Conservation (phyloP, 208 protist genomes). For the Acanthamoeba castellanii region DNA sequence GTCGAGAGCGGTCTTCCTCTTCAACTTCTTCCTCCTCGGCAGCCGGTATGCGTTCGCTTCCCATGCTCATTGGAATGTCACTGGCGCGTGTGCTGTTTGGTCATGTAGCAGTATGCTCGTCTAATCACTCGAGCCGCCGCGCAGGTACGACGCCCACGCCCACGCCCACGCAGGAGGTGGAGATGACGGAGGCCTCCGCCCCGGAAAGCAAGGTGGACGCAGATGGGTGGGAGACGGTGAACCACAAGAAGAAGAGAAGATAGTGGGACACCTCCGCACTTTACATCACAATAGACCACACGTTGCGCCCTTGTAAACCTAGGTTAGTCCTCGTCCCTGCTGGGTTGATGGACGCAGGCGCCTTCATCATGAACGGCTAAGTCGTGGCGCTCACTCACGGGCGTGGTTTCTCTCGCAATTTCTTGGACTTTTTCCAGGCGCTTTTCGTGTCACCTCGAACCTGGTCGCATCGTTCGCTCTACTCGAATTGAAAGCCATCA, state of each 20-base stretch:
- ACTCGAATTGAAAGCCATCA: no score
- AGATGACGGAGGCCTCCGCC: not conserved
- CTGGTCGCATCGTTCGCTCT: no score
- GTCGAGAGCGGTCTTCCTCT: not conserved
- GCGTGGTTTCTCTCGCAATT: no score
- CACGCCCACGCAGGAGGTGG: slow-evolving; percentile 2
- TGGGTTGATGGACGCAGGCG: no score
- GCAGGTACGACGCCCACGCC: not conserved
- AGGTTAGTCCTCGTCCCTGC: no score
- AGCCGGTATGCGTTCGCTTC: not conserved
- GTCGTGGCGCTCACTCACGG: no score
- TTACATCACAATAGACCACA: no score
- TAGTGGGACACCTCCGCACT: not conserved
- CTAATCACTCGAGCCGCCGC: not conserved
- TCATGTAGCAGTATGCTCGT: not conserved
- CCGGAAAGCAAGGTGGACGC: not conserved
- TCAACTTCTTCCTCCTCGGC: not conserved
- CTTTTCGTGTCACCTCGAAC: no score
- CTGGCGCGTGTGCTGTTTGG: no score
- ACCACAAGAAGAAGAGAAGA: not conserved
- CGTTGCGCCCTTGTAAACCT: no score
- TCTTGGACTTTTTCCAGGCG: no score
- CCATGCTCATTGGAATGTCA: not conserved
- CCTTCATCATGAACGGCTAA: no score
- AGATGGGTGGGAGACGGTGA: not conserved